Base-by-base conservation (phyloP, 2,329 filamentous ascomycete species). In the Dothiorella sarmentorum region DNA sequence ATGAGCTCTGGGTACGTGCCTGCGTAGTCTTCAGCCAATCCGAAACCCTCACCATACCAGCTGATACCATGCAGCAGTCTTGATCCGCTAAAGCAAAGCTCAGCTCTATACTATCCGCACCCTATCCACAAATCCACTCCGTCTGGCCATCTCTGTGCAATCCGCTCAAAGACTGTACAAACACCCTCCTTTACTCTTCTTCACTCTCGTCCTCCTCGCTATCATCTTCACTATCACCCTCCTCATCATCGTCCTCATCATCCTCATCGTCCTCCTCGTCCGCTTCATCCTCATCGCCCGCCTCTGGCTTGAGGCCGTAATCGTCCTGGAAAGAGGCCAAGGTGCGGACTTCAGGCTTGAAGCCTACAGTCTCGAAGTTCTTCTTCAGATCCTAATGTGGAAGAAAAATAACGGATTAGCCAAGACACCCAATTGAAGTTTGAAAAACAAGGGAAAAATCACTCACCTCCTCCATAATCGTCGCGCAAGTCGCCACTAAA, bases 301-400 rank as follows among this genome's bases (percentile, higher is more conserved):
- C 82, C 2, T 78, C 79, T 2, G 80, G 81, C 70, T 88, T 82
- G 45, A 97, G 75, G 0, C 93, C 93, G 70, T 97, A 97, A 67
- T 91, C 90, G 63, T 97, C 90, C 71, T 95, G 85, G 73, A 96
- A 97, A 66, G 89, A 82, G 40, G 86, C 85, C 51, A 97, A 79
- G 26, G 87, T 80, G 68, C 87, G 86, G 37, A 89, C 81, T 68
- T 90, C 82, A 0, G 88, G 87, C 71, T 86, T 87, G 78, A 96
- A 99, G 0, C 91, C 91, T 59, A 85, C 86, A 1, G 77, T 78
- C 64, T 85, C 81, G 66, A 97, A 90, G 2, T 88, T 86, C 64
- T 86, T 86, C 66, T 88, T 84, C 65, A 96, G 85, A 61, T 82
- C 82, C 91, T 96, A 15, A 7, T 29, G 2, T n/a, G n/a, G n/a